A percentile compares a stretch with the other conserved stretches of the same genome.
Evolutionary conservation across 306 rosid species (phyloP).

Genomic region (Vigna mungo): DNA sequence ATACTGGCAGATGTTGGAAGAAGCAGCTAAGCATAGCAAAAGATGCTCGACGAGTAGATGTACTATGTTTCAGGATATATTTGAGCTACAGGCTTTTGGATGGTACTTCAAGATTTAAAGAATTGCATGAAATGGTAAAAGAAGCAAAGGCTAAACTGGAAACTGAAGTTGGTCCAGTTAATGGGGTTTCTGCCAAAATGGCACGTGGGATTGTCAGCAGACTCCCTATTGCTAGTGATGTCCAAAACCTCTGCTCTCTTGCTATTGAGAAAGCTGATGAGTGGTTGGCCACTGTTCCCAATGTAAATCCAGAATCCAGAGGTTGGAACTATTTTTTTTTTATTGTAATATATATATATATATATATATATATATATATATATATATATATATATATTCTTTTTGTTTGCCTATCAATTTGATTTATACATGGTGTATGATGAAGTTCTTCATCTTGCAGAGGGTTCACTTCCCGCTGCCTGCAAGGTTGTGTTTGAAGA

Average conservation of each 20-base stretch:
- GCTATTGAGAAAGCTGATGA: conserved; percentile 87
- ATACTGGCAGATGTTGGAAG: conserved; percentile 83
- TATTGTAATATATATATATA: neutral
- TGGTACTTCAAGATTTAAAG: conserved; percentile 84
- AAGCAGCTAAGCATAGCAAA: conserved; percentile 89
- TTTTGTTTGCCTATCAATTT: conserved; percentile 40
- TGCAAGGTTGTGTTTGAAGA: conserved; percentile 98
- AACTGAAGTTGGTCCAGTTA: conserved; percentile 87
- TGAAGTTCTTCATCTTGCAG: conserved; percentile 55
- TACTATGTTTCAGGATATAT: conserved; percentile 88
- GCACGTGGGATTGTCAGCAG: conserved; percentile 97
- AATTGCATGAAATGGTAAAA: conserved; percentile 78
- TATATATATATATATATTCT: neutral
- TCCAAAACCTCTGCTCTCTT: conserved; percentile 87
- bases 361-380: no score
- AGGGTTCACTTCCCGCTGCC: conserved; percentile 98
- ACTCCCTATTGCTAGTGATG: conserved; percentile 87
- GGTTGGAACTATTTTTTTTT: conserved; percentile 57
- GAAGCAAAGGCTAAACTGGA: conserved; percentile 90
- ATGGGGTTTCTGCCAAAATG: conserved; percentile 94
- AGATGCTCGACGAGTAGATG: conserved; percentile 97
- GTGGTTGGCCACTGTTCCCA: conserved; percentile 73
- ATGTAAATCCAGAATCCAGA: conserved; percentile 66
- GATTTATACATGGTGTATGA: conserved; percentile 31
- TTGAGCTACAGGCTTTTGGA: conserved; percentile 90